Conservation (phyloP, 2,329 filamentous ascomycete genomes). For the Cladophialophora immunda region DNA sequence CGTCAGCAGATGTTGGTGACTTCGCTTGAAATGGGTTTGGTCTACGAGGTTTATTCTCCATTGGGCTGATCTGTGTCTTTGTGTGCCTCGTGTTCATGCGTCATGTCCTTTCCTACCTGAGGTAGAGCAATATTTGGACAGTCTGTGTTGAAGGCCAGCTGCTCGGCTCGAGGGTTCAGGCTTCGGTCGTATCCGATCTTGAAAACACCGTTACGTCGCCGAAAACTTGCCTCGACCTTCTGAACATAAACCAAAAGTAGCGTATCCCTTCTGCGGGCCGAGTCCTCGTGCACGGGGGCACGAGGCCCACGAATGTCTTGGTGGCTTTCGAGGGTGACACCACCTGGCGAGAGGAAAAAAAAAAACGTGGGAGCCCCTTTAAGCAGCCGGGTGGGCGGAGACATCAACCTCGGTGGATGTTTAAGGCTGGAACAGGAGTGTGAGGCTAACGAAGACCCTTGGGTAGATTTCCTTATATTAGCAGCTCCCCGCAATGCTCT, state of each 20-base stretch:
- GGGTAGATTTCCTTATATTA: background rate
- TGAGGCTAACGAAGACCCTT: background rate
- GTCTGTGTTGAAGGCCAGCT: background rate
- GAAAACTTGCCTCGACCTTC: background rate
- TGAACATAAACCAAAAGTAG: background rate
- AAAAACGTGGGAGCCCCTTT: constrained; percentile 13
- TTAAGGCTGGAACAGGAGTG: constrained; percentile 11
- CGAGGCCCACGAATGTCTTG: background rate
- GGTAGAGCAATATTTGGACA: background rate
- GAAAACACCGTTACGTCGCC: background rate
- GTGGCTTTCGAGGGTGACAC: background rate
- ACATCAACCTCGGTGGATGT: constrained; percentile 18
- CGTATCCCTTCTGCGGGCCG: background rate
- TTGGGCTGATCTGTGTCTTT: background rate
- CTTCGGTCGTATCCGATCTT: background rate
- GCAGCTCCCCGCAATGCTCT: background rate
- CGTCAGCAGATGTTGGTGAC: constrained; percentile 9
- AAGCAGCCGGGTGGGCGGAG: background rate
- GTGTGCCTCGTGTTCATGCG: background rate
- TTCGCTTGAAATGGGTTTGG: background rate
- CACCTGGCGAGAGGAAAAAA: constrained; percentile 4
- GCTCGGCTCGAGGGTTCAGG: background rate
- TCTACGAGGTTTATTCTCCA: background rate
- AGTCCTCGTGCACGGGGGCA: background rate
- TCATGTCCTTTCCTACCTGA: background rate